A percentile compares a stretch with the other conserved stretches of the same genome.
Conservation (phyloP, 176 grass and related monocot genomes). For the Juncus effusus region DNA sequence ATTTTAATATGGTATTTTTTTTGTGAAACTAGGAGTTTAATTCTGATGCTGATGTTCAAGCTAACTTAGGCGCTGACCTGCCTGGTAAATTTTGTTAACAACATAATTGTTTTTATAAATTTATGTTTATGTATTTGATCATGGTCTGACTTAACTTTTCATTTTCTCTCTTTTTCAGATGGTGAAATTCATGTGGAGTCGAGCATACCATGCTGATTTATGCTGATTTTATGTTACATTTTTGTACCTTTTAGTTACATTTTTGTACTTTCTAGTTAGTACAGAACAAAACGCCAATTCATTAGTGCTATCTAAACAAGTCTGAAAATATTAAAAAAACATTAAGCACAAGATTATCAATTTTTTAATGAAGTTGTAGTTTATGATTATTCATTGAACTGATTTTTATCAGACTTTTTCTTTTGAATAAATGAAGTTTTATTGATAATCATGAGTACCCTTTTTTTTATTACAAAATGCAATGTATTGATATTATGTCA, state of each 20-base stretch:
- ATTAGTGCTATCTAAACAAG: no score
- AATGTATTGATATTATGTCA: no score
- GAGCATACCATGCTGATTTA: background rate
- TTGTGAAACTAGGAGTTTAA: slow-evolving; percentile 21
- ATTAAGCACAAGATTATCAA: no score
- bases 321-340: no score
- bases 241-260: background rate
- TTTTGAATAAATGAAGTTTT: no score
- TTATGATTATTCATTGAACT: no score
- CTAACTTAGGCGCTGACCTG: slow-evolving; percentile 31
- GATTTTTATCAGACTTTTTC: no score
- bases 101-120: background rate
- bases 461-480: no score
- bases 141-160: background rate
- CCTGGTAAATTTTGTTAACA: slow-evolving; percentile 16
- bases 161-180: slow-evolving; percentile 26
- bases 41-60: slow-evolving; percentile 34
- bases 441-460: no score
- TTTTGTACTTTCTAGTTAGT: background rate
- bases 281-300: background rate
- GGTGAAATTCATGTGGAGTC: slow-evolving; percentile 29
- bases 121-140: background rate
- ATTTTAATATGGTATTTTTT: no score
- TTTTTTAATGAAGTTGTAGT: no score
- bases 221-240: no score